Evolutionary conservation across 1,284 basidiomycete species (phyloP).

Genomic region (Naganishia sp.): DNA sequence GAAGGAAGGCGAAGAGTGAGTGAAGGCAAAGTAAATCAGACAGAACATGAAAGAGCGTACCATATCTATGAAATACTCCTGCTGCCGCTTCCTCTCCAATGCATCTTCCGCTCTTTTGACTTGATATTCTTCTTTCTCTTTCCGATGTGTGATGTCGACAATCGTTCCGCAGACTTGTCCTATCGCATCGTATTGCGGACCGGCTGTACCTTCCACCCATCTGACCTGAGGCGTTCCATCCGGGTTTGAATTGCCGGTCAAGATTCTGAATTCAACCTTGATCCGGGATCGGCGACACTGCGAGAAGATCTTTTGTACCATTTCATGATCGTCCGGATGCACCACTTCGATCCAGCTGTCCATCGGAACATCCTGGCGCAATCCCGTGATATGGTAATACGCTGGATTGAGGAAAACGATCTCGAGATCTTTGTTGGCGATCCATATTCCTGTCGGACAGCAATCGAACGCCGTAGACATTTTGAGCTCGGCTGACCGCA

Average conservation of each 20-base stretch:
- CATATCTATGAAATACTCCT: constrained; percentile 42
- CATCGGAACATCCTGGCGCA: constrained; percentile 24
- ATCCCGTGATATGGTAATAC: constrained; percentile 35
- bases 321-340: constrained; percentile 35
- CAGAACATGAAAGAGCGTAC: constrained; percentile 21
- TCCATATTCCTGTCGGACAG: constrained; percentile 40
- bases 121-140: constrained; percentile 37
- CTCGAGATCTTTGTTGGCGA: constrained; percentile 31
- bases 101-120: constrained; percentile 38
- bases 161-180: constrained; percentile 33
- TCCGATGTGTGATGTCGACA: constrained; percentile 38
- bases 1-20: background rate
- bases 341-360: constrained; percentile 34
- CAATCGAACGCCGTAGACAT: constrained; percentile 38
- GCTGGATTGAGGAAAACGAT: constrained; percentile 38
- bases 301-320: constrained; percentile 7
- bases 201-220: constrained; percentile 33
- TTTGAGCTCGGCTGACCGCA: constrained; percentile 37
- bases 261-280: constrained; percentile 36
- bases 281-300: constrained; percentile 15
- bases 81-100: constrained; percentile 35
- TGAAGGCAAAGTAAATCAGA: background rate
- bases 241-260: constrained; percentile 1
- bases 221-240: constrained; percentile 26
- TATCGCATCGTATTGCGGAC: constrained; percentile 27